phyloP scores from a whole-genome alignment of 345 rosid species.

The Abelmoschus esculentus region DNA sequence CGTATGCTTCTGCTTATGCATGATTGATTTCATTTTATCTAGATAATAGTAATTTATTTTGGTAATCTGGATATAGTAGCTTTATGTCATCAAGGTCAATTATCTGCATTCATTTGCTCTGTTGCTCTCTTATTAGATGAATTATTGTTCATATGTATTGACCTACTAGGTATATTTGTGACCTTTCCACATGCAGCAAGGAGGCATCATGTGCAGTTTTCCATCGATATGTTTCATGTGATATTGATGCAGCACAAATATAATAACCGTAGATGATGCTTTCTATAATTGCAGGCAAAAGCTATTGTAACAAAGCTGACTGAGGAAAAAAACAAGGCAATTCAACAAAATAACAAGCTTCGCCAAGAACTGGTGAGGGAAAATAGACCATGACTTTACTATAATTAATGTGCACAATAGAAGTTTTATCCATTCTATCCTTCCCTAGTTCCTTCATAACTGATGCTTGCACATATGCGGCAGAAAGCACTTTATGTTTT shows the following conservation, averaged over 20 bases:
- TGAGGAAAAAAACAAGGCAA: slow-evolving; percentile 49
- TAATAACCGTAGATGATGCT: slow-evolving; percentile 5
- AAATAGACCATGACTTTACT: neutral
- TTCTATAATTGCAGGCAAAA: slow-evolving; percentile 38
- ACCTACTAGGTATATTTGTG: neutral
- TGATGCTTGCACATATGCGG: neutral
- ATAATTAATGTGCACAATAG: neutral
- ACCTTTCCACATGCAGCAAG: neutral
- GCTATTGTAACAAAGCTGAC: slow-evolving; percentile 50
- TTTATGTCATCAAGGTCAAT: slow-evolving; percentile 2
- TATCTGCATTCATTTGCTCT: neutral
- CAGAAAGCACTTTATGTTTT: neutral
- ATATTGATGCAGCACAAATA: neutral
- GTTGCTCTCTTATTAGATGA: neutral
- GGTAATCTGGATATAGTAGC: neutral
- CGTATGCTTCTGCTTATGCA: neutral
- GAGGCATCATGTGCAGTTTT: neutral
- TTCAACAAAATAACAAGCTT: slow-evolving; percentile 51
- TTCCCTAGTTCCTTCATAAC: neutral
- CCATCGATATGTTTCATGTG: neutral
- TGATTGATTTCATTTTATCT: slow-evolving; percentile 6
- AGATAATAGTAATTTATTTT: neutral
- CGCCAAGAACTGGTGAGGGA: slow-evolving; percentile 60
- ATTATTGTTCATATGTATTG: neutral
- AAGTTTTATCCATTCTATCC: neutral